Percentiles rank a stretch among this genome's conserved stretches.
Evolutionary conservation across 306 rosid species (phyloP).

Genomic region (Macrotyloma uniflorum): DNA sequence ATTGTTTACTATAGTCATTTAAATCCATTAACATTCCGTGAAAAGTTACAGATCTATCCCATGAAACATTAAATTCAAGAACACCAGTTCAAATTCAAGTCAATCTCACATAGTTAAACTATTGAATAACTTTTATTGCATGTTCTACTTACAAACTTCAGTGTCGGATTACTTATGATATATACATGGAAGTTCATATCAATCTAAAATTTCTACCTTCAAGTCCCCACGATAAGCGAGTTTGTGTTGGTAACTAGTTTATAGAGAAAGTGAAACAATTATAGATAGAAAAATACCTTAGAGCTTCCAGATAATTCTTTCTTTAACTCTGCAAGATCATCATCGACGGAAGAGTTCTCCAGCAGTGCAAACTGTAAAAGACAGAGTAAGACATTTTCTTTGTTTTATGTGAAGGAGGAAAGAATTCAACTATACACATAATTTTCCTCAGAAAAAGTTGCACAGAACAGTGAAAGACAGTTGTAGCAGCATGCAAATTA

Average conservation of each 20-base stretch:
- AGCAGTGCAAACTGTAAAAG: conserved; percentile 65
- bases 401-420: not conserved
- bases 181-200: not conserved
- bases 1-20: no score
- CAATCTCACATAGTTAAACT: not conserved
- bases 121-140: not conserved
- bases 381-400: not conserved
- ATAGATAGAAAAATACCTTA: conserved; percentile 44
- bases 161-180: not conserved
- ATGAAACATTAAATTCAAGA: not conserved
- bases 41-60: not conserved
- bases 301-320: conserved; percentile 55
- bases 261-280: conserved; percentile 1
- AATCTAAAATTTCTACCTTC: not conserved
- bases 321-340: conserved; percentile 63
- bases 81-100: not conserved
- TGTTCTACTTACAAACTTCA: not conserved
- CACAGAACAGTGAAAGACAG: not conserved
- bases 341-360: conserved; percentile 69
- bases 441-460: not conserved
- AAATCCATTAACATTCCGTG: no score
- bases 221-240: not conserved
- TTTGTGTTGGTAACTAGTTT: not conserved
- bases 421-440: conserved; percentile 3
- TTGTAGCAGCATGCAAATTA: not conserved